phyloP scores from a whole-genome alignment of 2,329 filamentous ascomycete genomes.

The Rutstroemia sp. region DNA sequence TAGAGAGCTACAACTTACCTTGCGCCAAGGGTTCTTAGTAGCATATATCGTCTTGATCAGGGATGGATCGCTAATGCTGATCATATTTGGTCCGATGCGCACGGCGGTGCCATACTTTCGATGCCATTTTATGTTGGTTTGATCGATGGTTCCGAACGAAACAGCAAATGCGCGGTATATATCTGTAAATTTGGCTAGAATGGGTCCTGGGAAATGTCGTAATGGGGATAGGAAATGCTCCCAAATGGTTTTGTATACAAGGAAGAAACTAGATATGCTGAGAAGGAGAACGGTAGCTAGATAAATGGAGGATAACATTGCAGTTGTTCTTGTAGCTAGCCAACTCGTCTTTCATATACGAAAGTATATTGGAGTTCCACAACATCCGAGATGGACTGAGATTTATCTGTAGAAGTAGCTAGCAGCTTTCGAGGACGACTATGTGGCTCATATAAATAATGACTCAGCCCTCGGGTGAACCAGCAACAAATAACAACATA shows the following conservation, averaged over 20 bases:
- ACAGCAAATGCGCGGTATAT: neutral
- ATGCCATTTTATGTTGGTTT: neutral
- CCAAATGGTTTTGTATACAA: neutral
- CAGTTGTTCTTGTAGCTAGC: neutral
- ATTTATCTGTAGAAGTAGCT: too few relatives aligned
- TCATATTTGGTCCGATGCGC: neutral
- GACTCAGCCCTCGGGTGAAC: too few relatives aligned
- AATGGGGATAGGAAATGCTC: neutral
- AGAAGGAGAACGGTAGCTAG: neutral
- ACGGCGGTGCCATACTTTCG: neutral
- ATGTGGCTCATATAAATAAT: too few relatives aligned
- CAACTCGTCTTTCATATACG: too few relatives aligned
- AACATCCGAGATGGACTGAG: too few relatives aligned
- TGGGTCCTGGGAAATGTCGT: neutral
- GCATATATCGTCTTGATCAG: constrained; percentile 32
- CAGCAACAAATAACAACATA: too few relatives aligned
- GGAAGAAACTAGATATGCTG: neutral
- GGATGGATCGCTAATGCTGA: constrained; percentile 35
- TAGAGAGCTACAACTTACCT: neutral
- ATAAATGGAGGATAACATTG: neutral
- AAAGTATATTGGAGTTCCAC: too few relatives aligned
- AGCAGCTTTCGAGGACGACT: too few relatives aligned
- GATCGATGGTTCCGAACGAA: neutral
- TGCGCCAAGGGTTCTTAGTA: constrained; percentile 33
- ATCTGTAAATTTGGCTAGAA: neutral